Conservation (phyloP, 257 asterid species). For the Nicotiana noctiflora region DNA sequence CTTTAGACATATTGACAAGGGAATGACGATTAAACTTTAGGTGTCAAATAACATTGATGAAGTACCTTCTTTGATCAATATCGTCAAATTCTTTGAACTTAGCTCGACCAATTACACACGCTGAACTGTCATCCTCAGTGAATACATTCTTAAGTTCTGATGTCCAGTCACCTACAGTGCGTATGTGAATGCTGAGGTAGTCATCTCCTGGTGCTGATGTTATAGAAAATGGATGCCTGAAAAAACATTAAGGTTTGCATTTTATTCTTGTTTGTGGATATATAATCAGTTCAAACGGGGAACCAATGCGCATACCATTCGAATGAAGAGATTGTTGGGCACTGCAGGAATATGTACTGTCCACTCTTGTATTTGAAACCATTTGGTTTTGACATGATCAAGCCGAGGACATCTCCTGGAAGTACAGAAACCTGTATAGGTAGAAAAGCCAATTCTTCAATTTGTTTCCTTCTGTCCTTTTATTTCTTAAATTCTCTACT, state of each 20-base stretch:
- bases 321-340: no score
- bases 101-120: slow-evolving; percentile 47
- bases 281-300: no score
- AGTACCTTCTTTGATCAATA: slow-evolving; percentile 55
- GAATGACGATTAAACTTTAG: background rate
- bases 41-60: background rate
- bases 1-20: background rate
- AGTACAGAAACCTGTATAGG: slow-evolving; percentile 71
- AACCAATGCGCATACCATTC: no score
- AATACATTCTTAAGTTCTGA: slow-evolving; percentile 50
- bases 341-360: no score
- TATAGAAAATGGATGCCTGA: slow-evolving; percentile 95
- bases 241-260: no score
- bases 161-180: slow-evolving; percentile 71
- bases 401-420: slow-evolving; percentile 90
- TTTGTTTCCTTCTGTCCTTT: background rate
- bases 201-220: slow-evolving; percentile 96
- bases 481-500: no score
- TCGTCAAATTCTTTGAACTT: slow-evolving; percentile 42
- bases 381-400: slow-evolving; percentile 74
- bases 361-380: slow-evolving; percentile 86
- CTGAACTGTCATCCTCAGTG: slow-evolving; percentile 50
- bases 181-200: slow-evolving; percentile 76
- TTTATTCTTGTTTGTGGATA: no score
- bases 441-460: slow-evolving; percentile 1